phyloP scores from a whole-genome alignment of 2,329 filamentous ascomycete species.

The Hypoxylon sp. region DNA sequence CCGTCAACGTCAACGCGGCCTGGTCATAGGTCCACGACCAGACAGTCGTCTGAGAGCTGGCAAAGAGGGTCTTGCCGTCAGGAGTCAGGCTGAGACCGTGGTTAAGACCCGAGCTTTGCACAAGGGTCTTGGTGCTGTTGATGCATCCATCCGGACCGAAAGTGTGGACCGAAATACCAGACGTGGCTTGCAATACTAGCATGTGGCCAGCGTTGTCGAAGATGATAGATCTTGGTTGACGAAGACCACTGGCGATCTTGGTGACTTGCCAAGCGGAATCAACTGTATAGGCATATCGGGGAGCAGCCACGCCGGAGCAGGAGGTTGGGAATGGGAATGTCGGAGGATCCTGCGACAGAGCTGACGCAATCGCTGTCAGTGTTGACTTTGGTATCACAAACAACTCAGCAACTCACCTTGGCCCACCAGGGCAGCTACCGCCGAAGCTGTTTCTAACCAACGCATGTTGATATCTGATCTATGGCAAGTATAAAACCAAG shows the following conservation, averaged over 20 bases:
- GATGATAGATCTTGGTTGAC: conserved; percentile 49
- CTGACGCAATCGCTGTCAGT: conserved; percentile 37
- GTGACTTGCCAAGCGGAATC: conserved; percentile 50
- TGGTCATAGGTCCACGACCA: conserved; percentile 72
- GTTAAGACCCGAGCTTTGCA: conserved; percentile 56
- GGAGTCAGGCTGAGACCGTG: conserved; percentile 60
- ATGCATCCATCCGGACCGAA: conserved; percentile 51
- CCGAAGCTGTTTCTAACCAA: conserved; percentile 34
- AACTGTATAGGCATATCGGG: conserved; percentile 47
- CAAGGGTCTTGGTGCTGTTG: conserved; percentile 49
- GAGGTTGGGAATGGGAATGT: conserved; percentile 47
- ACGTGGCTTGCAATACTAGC: conserved; percentile 50
- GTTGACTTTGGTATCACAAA: not conserved
- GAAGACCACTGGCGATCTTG: conserved; percentile 52
- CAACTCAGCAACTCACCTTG: conserved; percentile 31
- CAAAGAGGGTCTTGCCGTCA: conserved; percentile 59
- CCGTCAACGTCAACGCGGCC: conserved; percentile 57
- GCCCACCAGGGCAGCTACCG: conserved; percentile 37
- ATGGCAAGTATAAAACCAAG: conserved; percentile 26
- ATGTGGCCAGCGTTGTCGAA: conserved; percentile 52
- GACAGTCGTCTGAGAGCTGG: conserved; percentile 64
- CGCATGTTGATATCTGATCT: conserved; percentile 37
- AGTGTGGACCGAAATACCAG: conserved; percentile 52
- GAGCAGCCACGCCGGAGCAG: conserved; percentile 47
- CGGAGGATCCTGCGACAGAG: conserved; percentile 42